Evolutionary conservation across 78 protist genomes (phyloP).

Genomic region (Blattamonas nauphoetae): DNA sequence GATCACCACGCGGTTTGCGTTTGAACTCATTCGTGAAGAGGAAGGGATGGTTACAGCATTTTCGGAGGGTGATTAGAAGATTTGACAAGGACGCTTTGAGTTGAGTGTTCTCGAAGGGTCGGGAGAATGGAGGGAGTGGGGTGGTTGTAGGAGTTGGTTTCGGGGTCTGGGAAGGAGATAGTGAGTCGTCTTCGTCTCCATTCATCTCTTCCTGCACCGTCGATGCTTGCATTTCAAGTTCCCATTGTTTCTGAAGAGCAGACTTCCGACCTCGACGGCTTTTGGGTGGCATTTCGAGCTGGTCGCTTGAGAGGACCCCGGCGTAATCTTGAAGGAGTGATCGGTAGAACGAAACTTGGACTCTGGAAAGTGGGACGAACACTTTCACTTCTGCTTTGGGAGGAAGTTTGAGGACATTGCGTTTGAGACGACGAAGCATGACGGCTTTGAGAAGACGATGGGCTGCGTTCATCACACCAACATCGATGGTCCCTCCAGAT

Average conservation of each 20-base stretch:
- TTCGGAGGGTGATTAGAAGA: background rate
- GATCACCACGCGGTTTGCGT: background rate
- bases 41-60: slow-evolving; percentile 20
- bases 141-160: background rate
- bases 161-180: background rate
- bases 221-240: background rate
- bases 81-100: background rate
- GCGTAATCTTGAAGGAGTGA: background rate
- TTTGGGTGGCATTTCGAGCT: background rate
- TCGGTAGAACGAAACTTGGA: slow-evolving; percentile 8
- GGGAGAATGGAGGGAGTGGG: background rate
- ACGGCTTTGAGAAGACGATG: slow-evolving; percentile 12
- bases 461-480: background rate
- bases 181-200: background rate
- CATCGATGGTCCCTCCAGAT: background rate
- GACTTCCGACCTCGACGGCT: background rate
- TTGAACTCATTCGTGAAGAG: background rate
- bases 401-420: slow-evolving; percentile 15
- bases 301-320: background rate
- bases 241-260: background rate
- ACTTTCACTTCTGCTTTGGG: slow-evolving; percentile 11
- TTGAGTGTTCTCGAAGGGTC: background rate
- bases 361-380: background rate
- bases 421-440: slow-evolving; percentile 25
- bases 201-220: background rate